These are phyloP conservation scores for Nematocida parisii DNA, from an alignment of 371 early-diverging fungal species.

Conservation along the genomic window DNA sequence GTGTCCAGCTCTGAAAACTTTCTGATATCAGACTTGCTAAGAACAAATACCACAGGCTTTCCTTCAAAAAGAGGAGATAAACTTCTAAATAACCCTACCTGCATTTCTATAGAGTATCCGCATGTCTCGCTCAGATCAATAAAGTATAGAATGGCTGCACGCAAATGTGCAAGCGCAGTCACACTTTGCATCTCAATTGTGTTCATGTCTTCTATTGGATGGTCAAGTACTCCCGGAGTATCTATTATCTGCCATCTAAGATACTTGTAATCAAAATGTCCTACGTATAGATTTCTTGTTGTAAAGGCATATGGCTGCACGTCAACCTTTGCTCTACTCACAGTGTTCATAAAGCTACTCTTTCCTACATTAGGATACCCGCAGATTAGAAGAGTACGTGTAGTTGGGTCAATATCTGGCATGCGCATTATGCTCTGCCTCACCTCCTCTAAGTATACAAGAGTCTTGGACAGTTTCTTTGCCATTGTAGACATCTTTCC, in stretches of 20 bases:
- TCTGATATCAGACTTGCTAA: slow-evolving; percentile 91
- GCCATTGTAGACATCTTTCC: slow-evolving; percentile 98
- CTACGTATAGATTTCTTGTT: slow-evolving; percentile 97
- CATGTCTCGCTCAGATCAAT: slow-evolving; percentile 97
- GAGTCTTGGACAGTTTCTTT: slow-evolving; percentile 92
- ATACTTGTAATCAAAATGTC: slow-evolving; percentile 99
- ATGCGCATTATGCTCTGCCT: slow-evolving; percentile 93
- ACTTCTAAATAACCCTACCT: slow-evolving; percentile 81
- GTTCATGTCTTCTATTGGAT: slow-evolving; percentile 96
- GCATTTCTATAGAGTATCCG: slow-evolving; percentile 90
- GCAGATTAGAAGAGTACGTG: slow-evolving; percentile 92
- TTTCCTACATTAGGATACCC: slow-evolving; percentile 99
- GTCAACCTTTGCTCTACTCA: slow-evolving; percentile 97
- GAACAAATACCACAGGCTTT: slow-evolving; percentile 82
- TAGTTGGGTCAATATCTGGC: slow-evolving; percentile 96
- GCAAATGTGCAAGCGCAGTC: slow-evolving; percentile 96
- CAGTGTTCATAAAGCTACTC: slow-evolving; percentile 97
- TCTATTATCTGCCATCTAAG: slow-evolving; percentile 98
- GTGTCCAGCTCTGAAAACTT: slow-evolving; percentile 77
- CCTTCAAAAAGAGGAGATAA: slow-evolving; percentile 96
- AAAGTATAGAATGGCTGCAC: slow-evolving; percentile 93
- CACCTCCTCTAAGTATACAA: slow-evolving; percentile 97
- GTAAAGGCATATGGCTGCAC: slow-evolving; percentile 99
- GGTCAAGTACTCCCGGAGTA: slow-evolving; percentile 99
- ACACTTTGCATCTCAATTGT: slow-evolving; percentile 99